Evolutionary conservation across 1,284 basidiomycete species (phyloP).

Genomic region (Hemileia vastatrix): DNA sequence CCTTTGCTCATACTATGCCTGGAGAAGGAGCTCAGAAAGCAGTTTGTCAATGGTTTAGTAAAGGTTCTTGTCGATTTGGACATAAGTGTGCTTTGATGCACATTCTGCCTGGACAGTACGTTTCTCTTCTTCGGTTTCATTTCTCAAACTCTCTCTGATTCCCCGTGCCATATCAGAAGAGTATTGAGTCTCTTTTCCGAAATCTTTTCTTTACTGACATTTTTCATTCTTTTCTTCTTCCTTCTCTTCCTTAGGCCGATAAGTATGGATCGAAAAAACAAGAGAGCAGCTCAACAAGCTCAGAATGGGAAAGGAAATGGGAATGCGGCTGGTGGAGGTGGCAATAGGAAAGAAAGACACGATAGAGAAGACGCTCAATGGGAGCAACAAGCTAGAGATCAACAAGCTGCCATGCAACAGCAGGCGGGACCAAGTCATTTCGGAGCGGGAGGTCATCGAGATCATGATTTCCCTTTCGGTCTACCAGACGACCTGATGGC

Average conservation of each 20-base stretch:
- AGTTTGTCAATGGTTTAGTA: no score
- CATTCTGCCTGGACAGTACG: no score
- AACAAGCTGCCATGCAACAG: neutral
- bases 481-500: conserved; percentile 53
- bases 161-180: no score
- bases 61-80: no score
- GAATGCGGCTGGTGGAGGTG: neutral
- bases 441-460: conserved; percentile 47
- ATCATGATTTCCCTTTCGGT: conserved; percentile 65
- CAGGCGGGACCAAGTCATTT: no score
- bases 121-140: no score
- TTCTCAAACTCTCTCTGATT: no score
- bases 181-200: neutral
- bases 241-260: conserved; percentile 1
- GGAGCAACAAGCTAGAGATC: neutral
- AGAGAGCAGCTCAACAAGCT: conserved; percentile 40
- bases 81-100: no score
- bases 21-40: no score
- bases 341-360: neutral
- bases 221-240: no score
- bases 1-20: no score
- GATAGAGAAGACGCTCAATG: neutral
- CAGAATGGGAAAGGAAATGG: conserved; percentile 7
- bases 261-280: conserved; percentile 43
- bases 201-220: neutral